These are phyloP conservation scores for Sphagnum magellanicum DNA, from an alignment of 228 moss, liverwort and hornwort species.

Conservation along the genomic window DNA sequence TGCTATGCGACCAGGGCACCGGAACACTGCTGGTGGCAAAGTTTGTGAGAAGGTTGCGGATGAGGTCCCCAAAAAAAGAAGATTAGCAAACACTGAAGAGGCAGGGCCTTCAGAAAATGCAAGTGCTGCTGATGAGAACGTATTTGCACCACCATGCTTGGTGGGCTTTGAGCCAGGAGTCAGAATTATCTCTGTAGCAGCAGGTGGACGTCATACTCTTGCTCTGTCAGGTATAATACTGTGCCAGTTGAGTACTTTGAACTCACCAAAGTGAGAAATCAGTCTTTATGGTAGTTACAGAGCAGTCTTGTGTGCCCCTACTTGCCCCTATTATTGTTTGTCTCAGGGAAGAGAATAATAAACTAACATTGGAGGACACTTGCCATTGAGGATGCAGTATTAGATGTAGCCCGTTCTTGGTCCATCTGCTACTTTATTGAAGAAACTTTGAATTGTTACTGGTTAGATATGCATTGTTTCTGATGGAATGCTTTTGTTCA, in stretches of 20 bases:
- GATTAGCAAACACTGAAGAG: conserved; percentile 39
- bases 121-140: conserved; percentile 41
- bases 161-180: conserved; percentile 67
- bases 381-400: too few species aligned
- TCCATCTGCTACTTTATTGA: neutral
- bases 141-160: conserved; percentile 60
- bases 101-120: conserved; percentile 32
- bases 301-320: too few species aligned
- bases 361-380: too few species aligned
- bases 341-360: too few species aligned
- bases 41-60: conserved; percentile 33
- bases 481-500: neutral
- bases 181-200: conserved; percentile 66
- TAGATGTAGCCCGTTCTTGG: too few species aligned
- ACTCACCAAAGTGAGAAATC: too few species aligned
- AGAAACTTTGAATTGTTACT: neutral
- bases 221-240: conserved; percentile 64
- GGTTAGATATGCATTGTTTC: neutral
- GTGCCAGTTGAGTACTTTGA: too few species aligned
- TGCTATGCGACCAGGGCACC: conserved; percentile 27
- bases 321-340: too few species aligned
- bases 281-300: too few species aligned
- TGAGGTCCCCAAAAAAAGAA: conserved; percentile 53
- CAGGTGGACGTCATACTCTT: conserved; percentile 93
- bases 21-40: conserved; percentile 34